A percentile compares a stretch with the other conserved stretches of the same genome.
Evolutionary conservation across 2,329 filamentous ascomycete species (phyloP).

Genomic region (Pseudovirgaria hyperparasitica): DNA sequence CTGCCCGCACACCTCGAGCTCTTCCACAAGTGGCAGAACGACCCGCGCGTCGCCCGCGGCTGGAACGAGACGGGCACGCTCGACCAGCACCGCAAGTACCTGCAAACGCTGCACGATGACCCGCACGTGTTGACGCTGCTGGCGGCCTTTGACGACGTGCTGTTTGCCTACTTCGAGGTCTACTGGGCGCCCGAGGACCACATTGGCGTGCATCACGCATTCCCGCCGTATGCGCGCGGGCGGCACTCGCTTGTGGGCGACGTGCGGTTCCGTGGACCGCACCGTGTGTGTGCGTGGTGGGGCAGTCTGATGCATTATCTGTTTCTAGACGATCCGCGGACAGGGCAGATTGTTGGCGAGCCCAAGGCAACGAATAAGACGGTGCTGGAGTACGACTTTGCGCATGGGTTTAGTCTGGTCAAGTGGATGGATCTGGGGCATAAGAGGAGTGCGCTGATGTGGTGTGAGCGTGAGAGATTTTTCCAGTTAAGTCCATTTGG

Average conservation of each 20-base stretch:
- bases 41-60: slow-evolving; percentile 64
- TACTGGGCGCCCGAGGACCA: slow-evolving; percentile 61
- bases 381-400: slow-evolving; percentile 61
- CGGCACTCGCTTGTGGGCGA: slow-evolving; percentile 49
- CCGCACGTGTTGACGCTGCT: slow-evolving; percentile 59
- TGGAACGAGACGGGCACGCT: slow-evolving; percentile 71
- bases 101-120: slow-evolving; percentile 55
- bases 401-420: slow-evolving; percentile 59
- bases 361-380: slow-evolving; percentile 58
- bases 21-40: slow-evolving; percentile 75
- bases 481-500: slow-evolving; percentile 52
- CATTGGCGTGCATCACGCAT: slow-evolving; percentile 44
- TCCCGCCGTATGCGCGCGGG: slow-evolving; percentile 44
- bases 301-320: slow-evolving; percentile 45
- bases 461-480: slow-evolving; percentile 53
- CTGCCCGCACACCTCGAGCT: slow-evolving; percentile 52
- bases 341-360: slow-evolving; percentile 48
- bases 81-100: slow-evolving; percentile 61
- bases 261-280: slow-evolving; percentile 39
- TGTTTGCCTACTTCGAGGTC: slow-evolving; percentile 68
- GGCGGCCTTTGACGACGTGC: slow-evolving; percentile 56
- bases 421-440: slow-evolving; percentile 62
- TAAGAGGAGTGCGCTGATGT: slow-evolving; percentile 56
- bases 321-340: slow-evolving; percentile 46
- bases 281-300: slow-evolving; percentile 46